phyloP scores from a whole-genome alignment of 495 filamentous ascomycete genomes.

The Neurospora sublineolata region DNA sequence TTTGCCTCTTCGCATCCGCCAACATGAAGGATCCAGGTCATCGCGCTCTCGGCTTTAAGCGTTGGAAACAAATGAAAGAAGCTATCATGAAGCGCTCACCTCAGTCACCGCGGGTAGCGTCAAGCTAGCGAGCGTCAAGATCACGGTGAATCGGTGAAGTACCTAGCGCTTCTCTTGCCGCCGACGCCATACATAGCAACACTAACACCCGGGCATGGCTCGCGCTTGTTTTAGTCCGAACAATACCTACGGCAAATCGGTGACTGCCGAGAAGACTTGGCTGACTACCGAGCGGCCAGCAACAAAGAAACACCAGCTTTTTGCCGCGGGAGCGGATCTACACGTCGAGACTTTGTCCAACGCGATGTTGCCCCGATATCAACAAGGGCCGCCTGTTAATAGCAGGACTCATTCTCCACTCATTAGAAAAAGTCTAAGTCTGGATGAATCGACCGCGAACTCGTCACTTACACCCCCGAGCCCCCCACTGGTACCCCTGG shows the following conservation, averaged over 20 bases:
- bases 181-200: neutral
- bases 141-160: neutral
- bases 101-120: neutral
- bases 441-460: neutral
- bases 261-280: neutral
- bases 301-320: neutral
- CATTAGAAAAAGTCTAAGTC: neutral
- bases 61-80: neutral
- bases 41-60: neutral
- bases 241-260: neutral
- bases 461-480: neutral
- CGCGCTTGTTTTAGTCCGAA: neutral
- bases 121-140: neutral
- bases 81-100: neutral
- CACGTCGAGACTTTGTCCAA: neutral
- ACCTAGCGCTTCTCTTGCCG: neutral
- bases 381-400: neutral
- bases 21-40: neutral
- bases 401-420: neutral
- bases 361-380: neutral
- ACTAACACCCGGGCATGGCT: neutral
- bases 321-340: neutral
- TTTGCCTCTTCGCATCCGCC: neutral
- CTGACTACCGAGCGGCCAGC: neutral
- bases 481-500: neutral